Percentiles rank a stretch among this genome's conserved stretches.
phyloP scores from a whole-genome alignment of 2,329 filamentous ascomycete genomes.

The Monilinia laxa region DNA sequence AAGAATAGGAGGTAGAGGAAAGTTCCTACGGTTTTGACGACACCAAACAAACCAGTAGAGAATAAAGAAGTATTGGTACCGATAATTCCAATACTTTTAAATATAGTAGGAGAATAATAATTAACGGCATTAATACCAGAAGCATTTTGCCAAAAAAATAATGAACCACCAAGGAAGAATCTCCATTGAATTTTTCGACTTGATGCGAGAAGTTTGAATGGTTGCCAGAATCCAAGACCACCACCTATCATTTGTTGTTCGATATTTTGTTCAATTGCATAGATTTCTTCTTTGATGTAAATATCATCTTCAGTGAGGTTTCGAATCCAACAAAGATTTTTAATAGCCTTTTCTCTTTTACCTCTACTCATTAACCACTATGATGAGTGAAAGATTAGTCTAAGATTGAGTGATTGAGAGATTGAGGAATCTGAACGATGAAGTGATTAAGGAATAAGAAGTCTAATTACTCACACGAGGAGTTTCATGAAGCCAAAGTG shows the following conservation, averaged over 20 bases:
- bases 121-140: conserved; percentile 35
- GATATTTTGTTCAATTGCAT: conserved; percentile 67
- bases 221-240: conserved; percentile 74
- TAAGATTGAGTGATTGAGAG: too few species aligned
- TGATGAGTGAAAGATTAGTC: neutral
- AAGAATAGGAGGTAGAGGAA: conserved; percentile 54
- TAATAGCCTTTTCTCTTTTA: conserved; percentile 56
- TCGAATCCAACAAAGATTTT: conserved; percentile 63
- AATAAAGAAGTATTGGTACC: conserved; percentile 31
- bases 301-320: conserved; percentile 55
- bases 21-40: conserved; percentile 30
- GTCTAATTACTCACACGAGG: conserved; percentile 46
- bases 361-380: conserved; percentile 68
- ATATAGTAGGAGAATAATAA: conserved; percentile 34
- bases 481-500: conserved; percentile 62
- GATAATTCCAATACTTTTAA: conserved; percentile 31
- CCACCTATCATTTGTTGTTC: conserved; percentile 62
- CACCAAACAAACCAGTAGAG: conserved; percentile 30
- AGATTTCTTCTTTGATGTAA: conserved; percentile 73
- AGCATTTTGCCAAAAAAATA: conserved; percentile 35
- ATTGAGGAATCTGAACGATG: neutral
- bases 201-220: conserved; percentile 47
- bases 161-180: conserved; percentile 15
- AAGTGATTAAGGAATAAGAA: neutral
- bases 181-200: conserved; percentile 12